Evolutionary conservation across 306 rosid species (phyloP).

Genomic region (Citrullus colocynthis): DNA sequence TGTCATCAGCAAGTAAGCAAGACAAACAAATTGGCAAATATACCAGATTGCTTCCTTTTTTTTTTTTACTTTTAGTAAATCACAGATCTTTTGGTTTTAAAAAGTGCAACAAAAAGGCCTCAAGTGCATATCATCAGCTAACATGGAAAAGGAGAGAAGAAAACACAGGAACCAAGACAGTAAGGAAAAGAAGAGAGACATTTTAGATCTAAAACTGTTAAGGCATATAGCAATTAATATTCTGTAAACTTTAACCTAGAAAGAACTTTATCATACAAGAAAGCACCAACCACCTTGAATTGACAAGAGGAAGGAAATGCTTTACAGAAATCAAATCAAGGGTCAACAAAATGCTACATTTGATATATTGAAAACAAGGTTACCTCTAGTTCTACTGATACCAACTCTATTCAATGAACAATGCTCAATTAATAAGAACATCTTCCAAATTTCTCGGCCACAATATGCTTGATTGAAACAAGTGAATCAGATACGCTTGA

Average conservation of each 20-base stretch:
- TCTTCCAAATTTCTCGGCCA: background rate
- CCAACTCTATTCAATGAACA: background rate
- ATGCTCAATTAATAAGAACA: background rate
- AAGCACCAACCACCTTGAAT: background rate
- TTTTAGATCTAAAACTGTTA: background rate
- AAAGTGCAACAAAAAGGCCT: background rate
- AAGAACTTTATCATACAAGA: background rate
- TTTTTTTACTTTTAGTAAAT: background rate
- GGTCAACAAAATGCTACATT: background rate
- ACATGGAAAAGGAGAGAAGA: background rate
- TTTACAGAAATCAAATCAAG: background rate
- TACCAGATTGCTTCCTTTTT: background rate
- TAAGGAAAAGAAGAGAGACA: background rate
- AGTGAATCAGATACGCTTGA: background rate
- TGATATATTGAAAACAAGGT: background rate
- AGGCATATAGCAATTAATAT: background rate
- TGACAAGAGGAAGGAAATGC: background rate
- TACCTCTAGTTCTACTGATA: background rate
- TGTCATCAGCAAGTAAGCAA: background rate
- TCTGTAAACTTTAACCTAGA: background rate
- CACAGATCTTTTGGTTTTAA: background rate
- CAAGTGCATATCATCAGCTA: background rate
- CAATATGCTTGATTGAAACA: background rate
- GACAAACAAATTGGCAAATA: background rate
- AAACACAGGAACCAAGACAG: background rate